phyloP scores from a whole-genome alignment of 805 yeast species.

The Tetrapisispora pingtungensis region DNA sequence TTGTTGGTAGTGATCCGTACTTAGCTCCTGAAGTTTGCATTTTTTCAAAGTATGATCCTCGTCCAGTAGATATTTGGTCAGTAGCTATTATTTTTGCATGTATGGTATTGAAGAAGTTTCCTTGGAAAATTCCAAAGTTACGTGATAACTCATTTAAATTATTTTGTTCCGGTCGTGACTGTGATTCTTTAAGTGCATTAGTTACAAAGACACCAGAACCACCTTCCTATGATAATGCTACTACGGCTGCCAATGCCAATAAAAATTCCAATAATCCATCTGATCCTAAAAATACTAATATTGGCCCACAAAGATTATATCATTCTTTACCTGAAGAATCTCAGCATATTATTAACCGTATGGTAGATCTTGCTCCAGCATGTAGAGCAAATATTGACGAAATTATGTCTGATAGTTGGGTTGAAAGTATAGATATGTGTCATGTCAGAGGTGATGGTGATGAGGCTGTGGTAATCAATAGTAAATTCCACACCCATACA shows the following conservation, averaged over 20 bases:
- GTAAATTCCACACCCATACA: slow-evolving; percentile 69
- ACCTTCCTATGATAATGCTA: slow-evolving; percentile 26
- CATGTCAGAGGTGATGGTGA: slow-evolving; percentile 28
- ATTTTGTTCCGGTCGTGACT: slow-evolving; percentile 60
- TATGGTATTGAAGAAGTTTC: slow-evolving; percentile 80
- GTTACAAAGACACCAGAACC: slow-evolving; percentile 39
- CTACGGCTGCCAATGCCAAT: slow-evolving; percentile 4
- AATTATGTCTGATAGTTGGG: slow-evolving; percentile 64
- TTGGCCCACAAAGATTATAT: slow-evolving; percentile 64
- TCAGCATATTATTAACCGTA: slow-evolving; percentile 55
- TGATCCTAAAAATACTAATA: slow-evolving; percentile 50
- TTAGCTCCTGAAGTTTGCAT: slow-evolving; percentile 84
- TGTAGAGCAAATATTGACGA: slow-evolving; percentile 76
- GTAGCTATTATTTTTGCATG: slow-evolving; percentile 80
- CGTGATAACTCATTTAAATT: slow-evolving; percentile 70
- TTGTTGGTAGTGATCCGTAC: slow-evolving; percentile 78
- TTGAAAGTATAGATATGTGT: slow-evolving; percentile 58
- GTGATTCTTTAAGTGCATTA: slow-evolving; percentile 50
- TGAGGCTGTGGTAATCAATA: slow-evolving; percentile 32
- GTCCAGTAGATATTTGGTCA: slow-evolving; percentile 89
- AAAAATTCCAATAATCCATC: slow-evolving; percentile 22
- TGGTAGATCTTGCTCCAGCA: slow-evolving; percentile 82
- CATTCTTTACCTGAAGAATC: slow-evolving; percentile 63
- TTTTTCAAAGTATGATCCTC: slow-evolving; percentile 68
- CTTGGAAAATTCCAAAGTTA: slow-evolving; percentile 81